Base-by-base conservation (phyloP, 1,284 basidiomycete species). In the Malassezia equina region DNA sequence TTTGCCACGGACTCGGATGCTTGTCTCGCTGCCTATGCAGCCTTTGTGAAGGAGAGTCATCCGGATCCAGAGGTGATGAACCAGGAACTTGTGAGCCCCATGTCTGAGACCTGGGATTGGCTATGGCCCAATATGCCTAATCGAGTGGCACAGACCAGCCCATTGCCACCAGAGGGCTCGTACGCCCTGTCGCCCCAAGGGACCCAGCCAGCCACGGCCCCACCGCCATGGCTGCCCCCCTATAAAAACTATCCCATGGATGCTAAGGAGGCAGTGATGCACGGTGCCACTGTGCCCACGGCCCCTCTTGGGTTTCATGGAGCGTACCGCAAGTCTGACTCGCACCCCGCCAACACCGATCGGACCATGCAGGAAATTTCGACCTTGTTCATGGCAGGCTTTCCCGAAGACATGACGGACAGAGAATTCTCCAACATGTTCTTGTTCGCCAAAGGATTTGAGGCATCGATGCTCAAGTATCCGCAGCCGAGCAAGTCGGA, bases 351-450 rank as follows among this genome's bases (percentile, higher is more conserved):
- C 1, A 21, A 21, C 36, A 19, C 17, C 11, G 36, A 39, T 19
- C 17, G 36, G 19, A 15, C 36, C 19, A 12, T 21, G 36, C 90
- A 95, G 73, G 90, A 95, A 66, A 95, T 96, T 57, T 91, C 88
- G 19, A 98, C 93, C 2, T 93, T 98, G 61, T 98, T 98, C 67
- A 91, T 98, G 1, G 93, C 96, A 27, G 93, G 93, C 0, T 98
- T 98, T 75, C 93, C 93, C 2, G 94, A 98, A 62, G 93, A 98
- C 73, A 96, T 98, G 87, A 85, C 86, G 80, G 90, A 96, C 78
- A 88, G 93, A 21, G 93, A 98, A 77, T 96, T 98, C 75, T 89
- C 93, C 77, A 96, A 96, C 76, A 94, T 98, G 86, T 98, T 98
- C 76, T 88, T 90, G 3, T 98, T 98, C 72, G 89, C 88, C 2